phyloP scores from a whole-genome alignment of 371 early-diverging fungal species.

The Batkoa obscura region DNA sequence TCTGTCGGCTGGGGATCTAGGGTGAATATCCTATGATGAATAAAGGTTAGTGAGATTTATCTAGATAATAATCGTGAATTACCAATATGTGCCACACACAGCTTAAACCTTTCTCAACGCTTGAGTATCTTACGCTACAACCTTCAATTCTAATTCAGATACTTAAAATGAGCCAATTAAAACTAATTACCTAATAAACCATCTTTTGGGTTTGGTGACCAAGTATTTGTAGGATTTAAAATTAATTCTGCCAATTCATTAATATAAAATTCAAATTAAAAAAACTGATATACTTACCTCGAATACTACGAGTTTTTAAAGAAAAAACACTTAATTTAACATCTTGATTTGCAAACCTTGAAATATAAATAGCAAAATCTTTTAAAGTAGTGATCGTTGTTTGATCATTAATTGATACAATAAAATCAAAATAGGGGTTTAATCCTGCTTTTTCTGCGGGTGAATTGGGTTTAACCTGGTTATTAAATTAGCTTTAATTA shows the following conservation, averaged over 20 bases:
- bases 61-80: background rate
- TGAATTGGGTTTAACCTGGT: constrained; percentile 38
- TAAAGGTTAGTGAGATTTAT: background rate
- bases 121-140: constrained; percentile 52
- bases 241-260: background rate
- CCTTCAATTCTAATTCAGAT: constrained; percentile 22
- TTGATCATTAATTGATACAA: constrained; percentile 39
- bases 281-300: constrained; percentile 18
- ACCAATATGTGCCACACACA: constrained; percentile 54
- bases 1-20: constrained; percentile 41
- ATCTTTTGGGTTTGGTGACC: background rate
- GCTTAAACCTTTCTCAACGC: constrained; percentile 39
- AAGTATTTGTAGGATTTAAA: background rate
- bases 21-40: constrained; percentile 16
- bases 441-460: constrained; percentile 50
- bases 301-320: constrained; percentile 35
- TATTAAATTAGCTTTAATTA: background rate
- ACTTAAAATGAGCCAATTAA: constrained; percentile 3
- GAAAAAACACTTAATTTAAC: constrained; percentile 42
- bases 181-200: background rate
- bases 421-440: constrained; percentile 57
- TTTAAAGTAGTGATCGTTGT: constrained; percentile 16
- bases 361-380: constrained; percentile 16
- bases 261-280: background rate
- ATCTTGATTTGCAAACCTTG: constrained; percentile 25